Evolutionary conservation across 108 stramenopile genomes (phyloP), one percentile per base, ranked within the genome.

Genomic region (Cyclotella cryptica): DNA sequence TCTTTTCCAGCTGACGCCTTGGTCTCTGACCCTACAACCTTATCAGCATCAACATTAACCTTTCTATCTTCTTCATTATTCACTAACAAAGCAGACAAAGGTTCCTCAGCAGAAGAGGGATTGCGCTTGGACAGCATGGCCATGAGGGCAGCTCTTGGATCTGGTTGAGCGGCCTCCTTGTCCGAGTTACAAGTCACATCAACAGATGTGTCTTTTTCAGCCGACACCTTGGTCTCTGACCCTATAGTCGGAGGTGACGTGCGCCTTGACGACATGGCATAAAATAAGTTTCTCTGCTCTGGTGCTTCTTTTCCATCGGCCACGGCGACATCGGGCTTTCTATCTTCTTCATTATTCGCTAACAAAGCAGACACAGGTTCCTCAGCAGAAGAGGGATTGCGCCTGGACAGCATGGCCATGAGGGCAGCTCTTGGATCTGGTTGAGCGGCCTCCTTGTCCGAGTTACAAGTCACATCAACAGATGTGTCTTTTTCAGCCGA

Each of bases 81-180:
- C 4, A 6, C 4, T 35, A 35, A 35, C 35, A 35, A 35, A 6
- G 35, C 35, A 35, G 35, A 35, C 35, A 26, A 7, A 24, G 15
- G 47, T n/a, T 49, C n/a, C n/a, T 49, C n/a, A 3, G 55, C 1
- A 42, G 61, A 8, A 21, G 42, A 1, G 63, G 58, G 21, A 63
- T 30, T 73, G 14, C 41, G 59, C 27, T 22, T 42, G 7, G 72
- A 29, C 19, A 45, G 18, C 63, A 18, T 45, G 3, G 55, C 55
- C 55, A 57, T 24, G 4, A 62, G 61, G n/a, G 61, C 41, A 62
- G 41, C 61, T 40, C 19, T 62, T 39, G 61, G 35, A 41, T 62
- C 41, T 15, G 61, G 22, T 62, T 6, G 15, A 6, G 18, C 35
- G 26, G 6, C 35, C 14, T 42, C 10, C 26, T 14, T 6, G 4